These are phyloP conservation scores for Testicularia cyperi DNA, from an alignment of 1,284 basidiomycete species.

Conservation along the genomic window DNA sequence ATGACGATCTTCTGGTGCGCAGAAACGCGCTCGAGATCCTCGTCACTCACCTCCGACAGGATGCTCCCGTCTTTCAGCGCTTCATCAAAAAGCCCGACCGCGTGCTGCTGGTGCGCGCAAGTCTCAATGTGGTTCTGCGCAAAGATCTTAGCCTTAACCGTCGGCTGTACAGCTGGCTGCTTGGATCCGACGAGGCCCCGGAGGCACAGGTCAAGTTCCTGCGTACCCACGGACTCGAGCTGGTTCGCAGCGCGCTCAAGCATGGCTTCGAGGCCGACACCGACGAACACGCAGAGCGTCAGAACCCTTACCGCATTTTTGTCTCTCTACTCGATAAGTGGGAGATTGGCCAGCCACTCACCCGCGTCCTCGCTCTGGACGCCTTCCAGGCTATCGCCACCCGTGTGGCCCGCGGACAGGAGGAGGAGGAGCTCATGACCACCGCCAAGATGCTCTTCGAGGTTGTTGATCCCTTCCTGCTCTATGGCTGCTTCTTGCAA, in stretches of 20 bases:
- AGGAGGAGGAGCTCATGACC: conserved; percentile 68
- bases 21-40: conserved; percentile 53
- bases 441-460: conserved; percentile 89
- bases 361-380: conserved; percentile 76
- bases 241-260: conserved; percentile 35
- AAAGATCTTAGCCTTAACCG: conserved; percentile 90
- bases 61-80: conserved; percentile 27
- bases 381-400: conserved; percentile 69
- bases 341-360: conserved; percentile 84
- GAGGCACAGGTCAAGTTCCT: conserved; percentile 53
- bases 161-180: conserved; percentile 87
- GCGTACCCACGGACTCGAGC: conserved; percentile 24
- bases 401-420: conserved; percentile 69
- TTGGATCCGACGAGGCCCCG: conserved; percentile 74
- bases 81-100: conserved; percentile 29
- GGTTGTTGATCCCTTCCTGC: conserved; percentile 80
- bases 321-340: conserved; percentile 93
- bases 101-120: conserved; percentile 44
- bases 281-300: conserved; percentile 71
- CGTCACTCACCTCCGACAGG: conserved; percentile 40
- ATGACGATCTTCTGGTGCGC: conserved; percentile 68
- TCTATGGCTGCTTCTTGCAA: conserved; percentile 77
- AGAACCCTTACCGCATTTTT: conserved; percentile 87
- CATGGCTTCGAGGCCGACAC: conserved; percentile 21
- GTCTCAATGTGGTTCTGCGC: conserved; percentile 65